Conservation (phyloP, 2,329 filamentous ascomycete genomes). For the Botryotinia convoluta region DNA sequence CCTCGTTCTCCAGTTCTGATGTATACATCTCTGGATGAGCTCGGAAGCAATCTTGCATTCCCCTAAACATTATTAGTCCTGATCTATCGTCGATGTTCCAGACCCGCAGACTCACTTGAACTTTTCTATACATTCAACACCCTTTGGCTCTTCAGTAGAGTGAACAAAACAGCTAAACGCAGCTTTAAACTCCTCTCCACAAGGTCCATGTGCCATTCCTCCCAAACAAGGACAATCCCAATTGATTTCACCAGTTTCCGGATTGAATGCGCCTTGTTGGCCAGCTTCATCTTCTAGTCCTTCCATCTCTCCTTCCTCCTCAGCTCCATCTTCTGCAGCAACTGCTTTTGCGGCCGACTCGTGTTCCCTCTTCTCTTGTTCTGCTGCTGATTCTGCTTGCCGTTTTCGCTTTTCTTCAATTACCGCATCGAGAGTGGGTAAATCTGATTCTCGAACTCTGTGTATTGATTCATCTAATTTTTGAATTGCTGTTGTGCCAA, state of each 20-base stretch:
- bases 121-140: conserved; percentile 95
- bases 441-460: conserved; percentile 47
- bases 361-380: conserved; percentile 30
- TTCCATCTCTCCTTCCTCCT: conserved; percentile 42
- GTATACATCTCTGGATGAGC: conserved; percentile 91
- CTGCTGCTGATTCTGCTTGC: conserved; percentile 35
- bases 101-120: conserved; percentile 71
- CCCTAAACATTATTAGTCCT: conserved; percentile 51
- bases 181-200: conserved; percentile 89
- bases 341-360: conserved; percentile 26
- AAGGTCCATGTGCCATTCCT: conserved; percentile 95
- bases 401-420: conserved; percentile 57
- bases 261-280: conserved; percentile 92
- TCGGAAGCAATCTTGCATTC: conserved; percentile 97
- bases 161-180: conserved; percentile 99
- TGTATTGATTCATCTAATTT: conserved; percentile 40
- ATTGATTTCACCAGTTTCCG: conserved; percentile 98
- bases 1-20: conserved; percentile 78
- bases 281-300: conserved; percentile 76
- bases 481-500: conserved; percentile 35
- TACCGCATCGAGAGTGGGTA: conserved; percentile 65
- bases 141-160: conserved; percentile 91
- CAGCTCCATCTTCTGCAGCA: conserved; percentile 27
- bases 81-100: conserved; percentile 4
- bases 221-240: conserved; percentile 98